A percentile compares a stretch with the other conserved stretches of the same genome.
These are phyloP conservation scores for Talaromyces piceae DNA, from an alignment of 2,329 filamentous ascomycete species.

Conservation along the genomic window DNA sequence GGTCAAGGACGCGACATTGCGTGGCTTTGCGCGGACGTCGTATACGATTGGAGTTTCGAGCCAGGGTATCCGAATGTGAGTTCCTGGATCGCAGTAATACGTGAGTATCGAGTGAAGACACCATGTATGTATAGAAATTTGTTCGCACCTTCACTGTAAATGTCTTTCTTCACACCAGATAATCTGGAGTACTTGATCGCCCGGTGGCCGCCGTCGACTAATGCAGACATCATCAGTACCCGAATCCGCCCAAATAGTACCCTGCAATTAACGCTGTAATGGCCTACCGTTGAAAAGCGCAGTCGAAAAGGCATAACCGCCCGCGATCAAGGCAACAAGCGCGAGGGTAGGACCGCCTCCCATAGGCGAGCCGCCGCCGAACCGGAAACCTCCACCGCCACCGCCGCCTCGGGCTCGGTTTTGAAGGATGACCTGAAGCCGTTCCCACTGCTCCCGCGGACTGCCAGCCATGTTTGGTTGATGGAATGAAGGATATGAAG, in stretches of 20 bases:
- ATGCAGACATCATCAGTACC: constrained; percentile 4
- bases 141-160: constrained; percentile 77
- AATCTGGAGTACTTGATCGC: constrained; percentile 97
- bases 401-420: constrained; percentile 44
- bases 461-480: constrained; percentile 41
- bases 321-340: constrained; percentile 45
- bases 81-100: constrained; percentile 50
- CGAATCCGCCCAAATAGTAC: background rate
- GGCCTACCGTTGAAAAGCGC: constrained; percentile 61
- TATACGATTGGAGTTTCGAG: constrained; percentile 95
- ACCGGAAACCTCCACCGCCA: constrained; percentile 43
- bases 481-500: constrained; percentile 16
- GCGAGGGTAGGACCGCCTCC: constrained; percentile 47
- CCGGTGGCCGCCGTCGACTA: constrained; percentile 94
- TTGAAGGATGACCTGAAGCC: constrained; percentile 56
- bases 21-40: constrained; percentile 94
- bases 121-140: background rate
- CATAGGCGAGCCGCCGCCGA: constrained; percentile 46
- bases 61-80: constrained; percentile 91
- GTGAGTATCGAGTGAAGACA: constrained; percentile 1
- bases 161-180: constrained; percentile 90
- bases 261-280: background rate
- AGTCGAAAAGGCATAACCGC: constrained; percentile 42
- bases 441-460: constrained; percentile 60
- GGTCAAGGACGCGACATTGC: constrained; percentile 92